Base-by-base conservation (phyloP, 140 eudicot genomes). In the Senecio squalidus region DNA sequence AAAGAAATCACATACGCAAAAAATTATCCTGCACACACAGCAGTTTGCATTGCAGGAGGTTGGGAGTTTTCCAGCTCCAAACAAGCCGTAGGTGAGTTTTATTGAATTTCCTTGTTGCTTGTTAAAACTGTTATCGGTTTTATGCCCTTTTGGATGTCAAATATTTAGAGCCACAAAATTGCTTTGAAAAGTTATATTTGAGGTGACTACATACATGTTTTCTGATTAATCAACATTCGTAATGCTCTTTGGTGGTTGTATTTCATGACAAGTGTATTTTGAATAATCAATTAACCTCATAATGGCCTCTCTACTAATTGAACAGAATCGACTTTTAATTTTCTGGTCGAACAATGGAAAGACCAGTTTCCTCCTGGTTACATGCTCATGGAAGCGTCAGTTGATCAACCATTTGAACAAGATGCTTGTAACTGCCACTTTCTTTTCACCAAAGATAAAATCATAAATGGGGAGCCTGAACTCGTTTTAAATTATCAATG, bases 351-450 rank as follows among this genome's bases (percentile, higher is more conserved):
- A 66, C 88, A 80, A 66, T 93, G 99, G 99, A 85, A 82, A 70
- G 83, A 87, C 59, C 85, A 84, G 44, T 77, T 93, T 47, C 96
- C 99, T 46, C 73, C 81, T 33, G 99, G 95, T 16, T 93, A 84
- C 76, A 71, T 77, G 64, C 87, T 93, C 30, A 76, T 75, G 73
- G 90, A 80, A 64, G 95, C 95, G 40, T 87, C 80, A 14, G 69
- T 82, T 30, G 96, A 84, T 56, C 78, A 67, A 55, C 99, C 99
- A 40, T 92, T 70, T 77, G 96, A 78, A 72, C 95, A 82, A 77
- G 99, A 92, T 87, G 93, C 96, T 62, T 87, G 95, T 64, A 72
- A 72, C 77, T 92, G 96, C 67, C 95, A 92, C 75, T 92, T 92
- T 66, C 71, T 79, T 30, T 92, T 92, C 74, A 74, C 74, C 31